These are phyloP conservation scores for Metschnikowia gelsemii DNA, from an alignment of 805 yeast species.

Conservation along the genomic window DNA sequence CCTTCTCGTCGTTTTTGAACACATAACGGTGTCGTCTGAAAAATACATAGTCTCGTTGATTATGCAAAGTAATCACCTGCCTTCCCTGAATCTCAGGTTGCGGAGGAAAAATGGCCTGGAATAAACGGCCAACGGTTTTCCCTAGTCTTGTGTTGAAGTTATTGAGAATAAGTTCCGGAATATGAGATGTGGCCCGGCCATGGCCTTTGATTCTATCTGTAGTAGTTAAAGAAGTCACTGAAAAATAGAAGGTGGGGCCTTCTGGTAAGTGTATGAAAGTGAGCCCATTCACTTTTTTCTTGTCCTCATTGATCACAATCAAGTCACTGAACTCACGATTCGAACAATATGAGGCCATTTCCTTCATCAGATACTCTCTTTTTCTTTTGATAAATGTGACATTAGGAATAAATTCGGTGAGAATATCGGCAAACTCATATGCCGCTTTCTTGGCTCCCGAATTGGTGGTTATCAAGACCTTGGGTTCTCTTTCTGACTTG, in stretches of 20 bases:
- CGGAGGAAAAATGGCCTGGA: conserved; percentile 90
- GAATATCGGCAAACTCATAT: conserved; percentile 82
- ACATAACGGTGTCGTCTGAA: conserved; percentile 93
- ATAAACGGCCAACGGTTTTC: conserved; percentile 86
- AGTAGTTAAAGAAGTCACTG: conserved; percentile 72
- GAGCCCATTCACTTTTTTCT: conserved; percentile 85
- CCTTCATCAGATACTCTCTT: conserved; percentile 77
- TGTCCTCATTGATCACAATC: conserved; percentile 89
- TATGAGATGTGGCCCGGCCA: conserved; percentile 85
- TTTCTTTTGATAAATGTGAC: conserved; percentile 85
- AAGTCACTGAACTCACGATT: conserved; percentile 86
- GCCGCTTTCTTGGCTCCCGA: conserved; percentile 83
- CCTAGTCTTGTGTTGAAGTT: conserved; percentile 93
- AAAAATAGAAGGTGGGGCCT: conserved; percentile 94
- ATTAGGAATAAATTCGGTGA: conserved; percentile 83
- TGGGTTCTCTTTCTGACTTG: conserved; percentile 57
- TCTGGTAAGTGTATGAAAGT: conserved; percentile 92
- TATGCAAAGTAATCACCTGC: conserved; percentile 92
- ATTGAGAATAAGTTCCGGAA: conserved; percentile 88
- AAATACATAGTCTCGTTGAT: conserved; percentile 93
- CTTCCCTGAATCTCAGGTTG: conserved; percentile 93
- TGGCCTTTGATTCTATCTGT: conserved; percentile 80
- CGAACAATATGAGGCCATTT: conserved; percentile 78
- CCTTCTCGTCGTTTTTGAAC: conserved; percentile 85
- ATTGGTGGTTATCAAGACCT: conserved; percentile 85